Base-by-base conservation (phyloP, 768 basidiomycete genomes). In the Mycena galericulata region DNA sequence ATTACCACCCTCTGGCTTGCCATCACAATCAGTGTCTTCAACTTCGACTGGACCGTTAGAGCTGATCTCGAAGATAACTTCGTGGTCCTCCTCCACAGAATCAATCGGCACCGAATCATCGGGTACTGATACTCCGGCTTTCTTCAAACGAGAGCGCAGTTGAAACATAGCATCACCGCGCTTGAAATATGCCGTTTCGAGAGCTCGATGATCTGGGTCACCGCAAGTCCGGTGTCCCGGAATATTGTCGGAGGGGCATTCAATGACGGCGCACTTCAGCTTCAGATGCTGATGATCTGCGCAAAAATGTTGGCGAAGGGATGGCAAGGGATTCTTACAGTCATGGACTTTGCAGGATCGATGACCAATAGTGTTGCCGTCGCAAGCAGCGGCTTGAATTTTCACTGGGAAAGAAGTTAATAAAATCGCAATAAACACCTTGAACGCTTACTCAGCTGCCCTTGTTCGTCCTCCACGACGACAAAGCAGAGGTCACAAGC, bases 301-400 rank as follows among this genome's bases (percentile, higher is more conserved):
- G 36, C 73, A 73, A 47, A 63, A 72, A 18, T 45, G 38, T n/a
- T 56, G 40, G 24, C 34, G 50, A 2, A 26, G 62, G 20, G 54
- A 69, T 9, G 55, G 51, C 22, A 71, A 34, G 0, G 67, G 70
- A 20, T 20, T 50, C 30, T 68, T 66, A 34, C 74, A 75, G 56
- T 70, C 60, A 38, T 72, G 62, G 2, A 67, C 65, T 34, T 63
- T 63, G 64, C 72, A 75, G 27, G 61, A 69, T 9, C 58, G 56
- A 62, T 66, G 72, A 20, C 70, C 62, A 22, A 69, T 64, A 20
- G 67, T 62, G 26, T 64, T 36, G 18, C 73, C 74, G 49, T 73
- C 68, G 18, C 61, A 62, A 32, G 22, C 24, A 0, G 61, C 61
- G 2, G 34, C 20, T 12, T 62, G 51, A 4, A 54, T 26, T 38